These are phyloP conservation scores for Colletotrichum sansevieriae DNA, from an alignment of 2,329 filamentous ascomycete species.

Conservation along the genomic window DNA sequence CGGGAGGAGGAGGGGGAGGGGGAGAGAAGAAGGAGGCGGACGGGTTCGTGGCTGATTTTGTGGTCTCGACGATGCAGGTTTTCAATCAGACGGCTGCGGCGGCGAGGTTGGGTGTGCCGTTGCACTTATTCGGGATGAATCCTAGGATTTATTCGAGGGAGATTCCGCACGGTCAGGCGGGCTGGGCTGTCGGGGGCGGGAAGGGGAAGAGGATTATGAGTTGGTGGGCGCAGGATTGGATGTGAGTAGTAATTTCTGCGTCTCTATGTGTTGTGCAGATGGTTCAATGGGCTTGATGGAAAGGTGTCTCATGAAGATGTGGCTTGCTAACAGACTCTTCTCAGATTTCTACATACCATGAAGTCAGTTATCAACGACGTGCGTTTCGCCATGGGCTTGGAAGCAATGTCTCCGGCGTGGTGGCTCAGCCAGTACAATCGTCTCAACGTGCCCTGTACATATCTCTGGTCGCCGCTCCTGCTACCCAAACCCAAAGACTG, in stretches of 20 bases:
- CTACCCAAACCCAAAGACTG: constrained; percentile 67
- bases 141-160: constrained; percentile 34
- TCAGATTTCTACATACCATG: constrained; percentile 33
- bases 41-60: constrained; percentile 46
- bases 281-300: too few species aligned
- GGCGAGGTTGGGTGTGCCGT: constrained; percentile 68
- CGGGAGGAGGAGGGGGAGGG: not conserved
- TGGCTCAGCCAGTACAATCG: constrained; percentile 61
- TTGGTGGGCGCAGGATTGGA: constrained; percentile 32
- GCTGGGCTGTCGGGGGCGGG: constrained; percentile 16
- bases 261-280: not conserved
- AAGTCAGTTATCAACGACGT: constrained; percentile 59
- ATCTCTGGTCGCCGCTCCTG: constrained; percentile 57
- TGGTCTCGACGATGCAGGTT: constrained; percentile 47
- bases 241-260: constrained; percentile 20
- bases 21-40: not conserved
- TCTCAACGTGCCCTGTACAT: constrained; percentile 62
- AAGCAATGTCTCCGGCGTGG: constrained; percentile 62
- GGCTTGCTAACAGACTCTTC: not conserved
- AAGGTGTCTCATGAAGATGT: too few species aligned
- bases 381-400: constrained; percentile 57
- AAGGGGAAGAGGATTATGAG: constrained; percentile 16
- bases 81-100: constrained; percentile 53
- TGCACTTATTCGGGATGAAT: constrained; percentile 77
- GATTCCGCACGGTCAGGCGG: constrained; percentile 36